Evolutionary conservation across 805 yeast genomes (phyloP).

Genomic region (Diddensiella caesifluorescens): DNA sequence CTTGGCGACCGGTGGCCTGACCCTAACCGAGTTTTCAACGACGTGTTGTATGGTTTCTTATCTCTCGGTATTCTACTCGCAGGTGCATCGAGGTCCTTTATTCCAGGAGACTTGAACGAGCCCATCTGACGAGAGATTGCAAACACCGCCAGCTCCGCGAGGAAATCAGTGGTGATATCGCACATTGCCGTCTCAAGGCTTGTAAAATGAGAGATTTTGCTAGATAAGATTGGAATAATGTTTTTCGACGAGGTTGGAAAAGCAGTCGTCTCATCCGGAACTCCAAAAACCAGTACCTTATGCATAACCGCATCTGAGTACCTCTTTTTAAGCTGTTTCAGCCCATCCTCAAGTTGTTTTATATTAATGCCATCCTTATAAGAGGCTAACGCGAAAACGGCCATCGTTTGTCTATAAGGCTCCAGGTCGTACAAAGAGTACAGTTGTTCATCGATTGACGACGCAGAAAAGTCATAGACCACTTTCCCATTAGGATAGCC

Average conservation of each 20-base stretch:
- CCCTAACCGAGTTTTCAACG: slow-evolving; percentile 6
- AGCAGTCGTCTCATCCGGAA: slow-evolving; percentile 15
- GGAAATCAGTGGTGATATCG: slow-evolving; percentile 60
- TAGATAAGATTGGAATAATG: slow-evolving; percentile 20
- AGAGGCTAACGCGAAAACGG: slow-evolving; percentile 41
- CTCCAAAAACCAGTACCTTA: slow-evolving; percentile 40
- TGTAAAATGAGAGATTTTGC: slow-evolving; percentile 32
- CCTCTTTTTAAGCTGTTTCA: slow-evolving; percentile 39
- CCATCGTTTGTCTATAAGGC: slow-evolving; percentile 73
- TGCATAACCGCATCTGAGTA: slow-evolving; percentile 42
- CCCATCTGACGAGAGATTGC: slow-evolving; percentile 73
- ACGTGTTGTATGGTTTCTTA: slow-evolving; percentile 14
- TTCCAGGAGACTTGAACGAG: slow-evolving; percentile 72
- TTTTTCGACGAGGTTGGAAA: slow-evolving; percentile 11
- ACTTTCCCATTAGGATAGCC: slow-evolving; percentile 76
- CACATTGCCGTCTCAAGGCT: slow-evolving; percentile 62
- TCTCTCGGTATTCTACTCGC: no score
- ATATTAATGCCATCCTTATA: slow-evolving; percentile 19
- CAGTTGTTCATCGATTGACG: slow-evolving; percentile 49
- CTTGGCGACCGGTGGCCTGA: slow-evolving; percentile 1
- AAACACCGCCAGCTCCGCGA: slow-evolving; percentile 54
- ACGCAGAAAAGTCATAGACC: slow-evolving; percentile 48
- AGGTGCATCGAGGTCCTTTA: slow-evolving; percentile 26
- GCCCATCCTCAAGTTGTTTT: slow-evolving; percentile 26
- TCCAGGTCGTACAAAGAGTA: slow-evolving; percentile 76